Base-by-base conservation (phyloP, 179 eudicot genomes). In the Actinidia arguta region DNA sequence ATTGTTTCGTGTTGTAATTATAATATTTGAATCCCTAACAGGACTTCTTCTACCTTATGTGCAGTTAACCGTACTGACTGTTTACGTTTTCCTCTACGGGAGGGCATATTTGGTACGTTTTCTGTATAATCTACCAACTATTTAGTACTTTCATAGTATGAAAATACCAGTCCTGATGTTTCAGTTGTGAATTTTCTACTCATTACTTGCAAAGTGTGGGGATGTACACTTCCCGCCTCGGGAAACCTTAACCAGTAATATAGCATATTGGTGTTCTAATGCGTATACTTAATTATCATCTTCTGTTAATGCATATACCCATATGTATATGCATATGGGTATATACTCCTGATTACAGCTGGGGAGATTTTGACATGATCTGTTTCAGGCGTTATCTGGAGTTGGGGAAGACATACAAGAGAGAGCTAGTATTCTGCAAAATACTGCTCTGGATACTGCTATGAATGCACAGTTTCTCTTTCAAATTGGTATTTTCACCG, bases 61-160 rank as follows among this genome's bases (percentile, higher is more conserved):
- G 95, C 97, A 97, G 99, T 87, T 97, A 90, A 97, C 99, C 11
- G 99, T 97, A 91, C 94, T 94, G 87, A 92, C 96, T 73, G 93
- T 97, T 55, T 97, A 94, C 83, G 80, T 92, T 42, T 97, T 97
- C 84, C 98, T 97, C 56, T 97, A 97, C 73, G 98, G 99, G 84
- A 97, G 90, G 91, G 81, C 92, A 75, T 97, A 97, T 86, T 87
- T 97, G 94, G 99, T 97, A 90, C 70, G 97, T 80, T 61, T 17
- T 55, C 9, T 12, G 20, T 58, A 4, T 71, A 42, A 24, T 68
- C 25, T 71, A 20, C 20, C 11, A 78, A 63, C 31, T 18, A 5
- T 64, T 24, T 47, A 6, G 42, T 47, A 39, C 42, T 39, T 39
- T 39, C 42, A 39, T 39, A 39, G 42, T 3, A 39, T 39, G 42